Evolutionary conservation across 2,329 filamentous ascomycete genomes (phyloP).

Genomic region (Ceratocystis alfenasii): DNA sequence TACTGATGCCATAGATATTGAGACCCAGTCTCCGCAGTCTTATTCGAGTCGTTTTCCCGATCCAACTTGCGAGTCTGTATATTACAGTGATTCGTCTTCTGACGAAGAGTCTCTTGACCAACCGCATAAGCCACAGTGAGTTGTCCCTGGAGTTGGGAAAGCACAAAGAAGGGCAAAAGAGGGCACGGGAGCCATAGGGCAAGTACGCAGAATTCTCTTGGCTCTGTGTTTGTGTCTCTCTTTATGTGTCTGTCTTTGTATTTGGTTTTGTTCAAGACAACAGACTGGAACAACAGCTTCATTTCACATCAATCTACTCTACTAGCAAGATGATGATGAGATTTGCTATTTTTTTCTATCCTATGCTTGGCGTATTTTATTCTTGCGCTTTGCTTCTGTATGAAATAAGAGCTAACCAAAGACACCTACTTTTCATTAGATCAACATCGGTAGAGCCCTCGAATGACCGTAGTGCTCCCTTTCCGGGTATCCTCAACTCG

Average conservation of each 20-base stretch:
- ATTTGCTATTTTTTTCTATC: no score
- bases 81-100: constrained; percentile 17
- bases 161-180: neutral
- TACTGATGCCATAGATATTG: neutral
- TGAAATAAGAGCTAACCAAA: neutral
- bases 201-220: neutral
- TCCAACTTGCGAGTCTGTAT: constrained; percentile 14
- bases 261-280: no score
- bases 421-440: neutral
- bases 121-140: constrained; percentile 12
- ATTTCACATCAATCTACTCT: no score
- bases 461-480: constrained; percentile 20
- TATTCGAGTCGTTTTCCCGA: constrained; percentile 15
- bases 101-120: constrained; percentile 18
- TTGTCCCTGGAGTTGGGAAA: neutral
- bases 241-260: no score
- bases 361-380: no score
- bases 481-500: constrained; percentile 9
- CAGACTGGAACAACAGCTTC: no score
- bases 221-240: no score
- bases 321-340: no score
- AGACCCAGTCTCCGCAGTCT: constrained; percentile 14
- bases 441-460: constrained; percentile 4
- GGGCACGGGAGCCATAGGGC: neutral
- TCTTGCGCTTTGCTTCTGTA: no score